Conservation (phyloP, 2,329 filamentous ascomycete genomes). For the Nigrospora oryzae region DNA sequence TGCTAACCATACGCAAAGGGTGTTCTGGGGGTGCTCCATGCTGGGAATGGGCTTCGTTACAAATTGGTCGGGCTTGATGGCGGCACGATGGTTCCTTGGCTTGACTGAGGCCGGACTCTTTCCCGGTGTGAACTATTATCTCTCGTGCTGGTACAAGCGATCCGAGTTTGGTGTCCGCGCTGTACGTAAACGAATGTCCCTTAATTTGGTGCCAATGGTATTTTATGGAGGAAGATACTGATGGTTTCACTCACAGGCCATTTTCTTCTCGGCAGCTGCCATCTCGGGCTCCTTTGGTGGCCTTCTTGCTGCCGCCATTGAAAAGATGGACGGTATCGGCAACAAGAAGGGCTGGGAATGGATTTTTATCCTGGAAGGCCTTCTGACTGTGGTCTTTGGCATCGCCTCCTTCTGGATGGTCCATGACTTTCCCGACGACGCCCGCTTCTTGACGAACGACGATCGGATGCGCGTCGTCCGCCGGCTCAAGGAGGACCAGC, state of each 20-base stretch:
- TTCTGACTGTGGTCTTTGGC: conserved; percentile 61
- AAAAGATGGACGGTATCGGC: conserved; percentile 57
- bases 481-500: conserved; percentile 62
- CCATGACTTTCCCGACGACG: conserved; percentile 73
- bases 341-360: conserved; percentile 50
- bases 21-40: conserved; percentile 62
- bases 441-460: conserved; percentile 59
- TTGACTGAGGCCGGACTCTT: conserved; percentile 69
- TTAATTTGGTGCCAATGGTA: neutral
- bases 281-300: conserved; percentile 72
- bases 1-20: conserved; percentile 27
- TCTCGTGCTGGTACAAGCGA: conserved; percentile 77
- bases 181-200: conserved; percentile 15
- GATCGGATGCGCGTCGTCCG: conserved; percentile 67
- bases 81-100: conserved; percentile 63
- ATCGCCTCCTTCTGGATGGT: conserved; percentile 68
- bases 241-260: conserved; percentile 30
- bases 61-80: conserved; percentile 57
- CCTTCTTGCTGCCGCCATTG: conserved; percentile 63
- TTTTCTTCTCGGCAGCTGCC: conserved; percentile 79
- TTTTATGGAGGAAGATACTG: too few relatives aligned
- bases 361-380: conserved; percentile 64
- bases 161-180: conserved; percentile 73
- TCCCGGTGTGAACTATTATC: conserved; percentile 70
- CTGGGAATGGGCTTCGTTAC: conserved; percentile 59